These are phyloP conservation scores for Paraphaeosphaeria sporulosa DNA, from an alignment of 2,329 filamentous ascomycete genomes.

Conservation along the genomic window DNA sequence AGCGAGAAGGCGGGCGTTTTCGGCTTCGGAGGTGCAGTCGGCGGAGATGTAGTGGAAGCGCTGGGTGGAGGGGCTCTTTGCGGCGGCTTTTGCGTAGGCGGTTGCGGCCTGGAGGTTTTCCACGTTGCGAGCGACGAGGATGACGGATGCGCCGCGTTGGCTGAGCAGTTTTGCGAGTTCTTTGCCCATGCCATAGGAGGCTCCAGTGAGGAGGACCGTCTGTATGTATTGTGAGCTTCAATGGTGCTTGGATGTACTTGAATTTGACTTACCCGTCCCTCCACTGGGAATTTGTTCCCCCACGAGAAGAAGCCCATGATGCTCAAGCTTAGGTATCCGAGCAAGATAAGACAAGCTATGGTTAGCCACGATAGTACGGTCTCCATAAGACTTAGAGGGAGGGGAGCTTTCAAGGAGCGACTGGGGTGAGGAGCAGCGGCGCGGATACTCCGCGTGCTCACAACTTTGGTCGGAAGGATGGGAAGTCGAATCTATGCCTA, in stretches of 20 bases:
- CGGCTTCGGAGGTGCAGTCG: constrained; percentile 76
- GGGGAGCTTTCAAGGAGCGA: background rate
- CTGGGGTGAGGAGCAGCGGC: background rate
- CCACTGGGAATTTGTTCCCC: constrained; percentile 82
- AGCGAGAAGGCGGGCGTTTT: constrained; percentile 72
- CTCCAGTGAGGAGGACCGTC: constrained; percentile 90
- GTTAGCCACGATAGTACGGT: constrained; percentile 39
- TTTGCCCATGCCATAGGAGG: constrained; percentile 90
- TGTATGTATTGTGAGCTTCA: constrained; percentile 48
- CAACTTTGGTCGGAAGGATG: background rate
- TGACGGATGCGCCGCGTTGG: constrained; percentile 82
- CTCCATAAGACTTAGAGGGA: constrained; percentile 5
- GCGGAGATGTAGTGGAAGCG: constrained; percentile 84
- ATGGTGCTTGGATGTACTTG: background rate
- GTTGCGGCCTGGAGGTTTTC: constrained; percentile 77
- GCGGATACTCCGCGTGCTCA: background rate
- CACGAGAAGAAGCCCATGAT: constrained; percentile 73
- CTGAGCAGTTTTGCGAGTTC: constrained; percentile 77
- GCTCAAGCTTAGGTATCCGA: constrained; percentile 49
- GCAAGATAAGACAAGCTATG: constrained; percentile 42
- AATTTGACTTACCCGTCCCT: constrained; percentile 73
- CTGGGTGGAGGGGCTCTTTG: constrained; percentile 71
- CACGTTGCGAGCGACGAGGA: constrained; percentile 81
- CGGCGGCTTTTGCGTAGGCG: constrained; percentile 70
- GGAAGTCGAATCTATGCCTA: background rate